These are phyloP conservation scores for Trebouxiophyceae sp. DNA, from an alignment of 163 green algal species.

Conservation along the genomic window DNA sequence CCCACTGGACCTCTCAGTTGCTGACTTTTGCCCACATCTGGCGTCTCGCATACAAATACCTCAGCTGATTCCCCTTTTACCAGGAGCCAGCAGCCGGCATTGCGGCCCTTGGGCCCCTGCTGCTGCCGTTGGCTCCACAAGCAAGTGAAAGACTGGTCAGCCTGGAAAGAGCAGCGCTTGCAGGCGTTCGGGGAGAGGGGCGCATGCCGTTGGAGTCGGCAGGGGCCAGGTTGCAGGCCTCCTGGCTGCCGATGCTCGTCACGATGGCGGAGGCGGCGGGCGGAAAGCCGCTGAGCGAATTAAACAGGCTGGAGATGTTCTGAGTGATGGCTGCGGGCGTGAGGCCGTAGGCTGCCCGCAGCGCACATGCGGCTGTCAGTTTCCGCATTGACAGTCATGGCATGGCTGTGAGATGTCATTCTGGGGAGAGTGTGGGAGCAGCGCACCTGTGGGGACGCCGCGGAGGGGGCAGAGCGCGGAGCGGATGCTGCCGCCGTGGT, in stretches of 20 bases:
- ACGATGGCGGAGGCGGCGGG: not conserved
- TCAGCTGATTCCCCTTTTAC: no score
- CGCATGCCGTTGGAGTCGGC: not conserved
- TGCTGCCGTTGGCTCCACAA: no score
- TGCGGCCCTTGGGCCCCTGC: no score
- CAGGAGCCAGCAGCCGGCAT: no score
- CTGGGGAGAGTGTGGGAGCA: conserved; percentile 8
- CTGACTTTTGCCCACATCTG: no score
- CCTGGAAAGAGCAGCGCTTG: not conserved
- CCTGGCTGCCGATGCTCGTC: not conserved
- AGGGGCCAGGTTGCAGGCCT: not conserved
- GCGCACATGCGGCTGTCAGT: not conserved
- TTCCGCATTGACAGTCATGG: no score
- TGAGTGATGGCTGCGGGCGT: not conserved
- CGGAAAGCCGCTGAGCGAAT: not conserved
- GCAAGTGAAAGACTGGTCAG: no score
- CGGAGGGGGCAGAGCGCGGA: not conserved
- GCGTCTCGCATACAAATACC: no score
- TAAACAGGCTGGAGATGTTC: not conserved
- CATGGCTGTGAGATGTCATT: conserved; percentile 29
- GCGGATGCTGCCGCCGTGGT: conserved; percentile 27
- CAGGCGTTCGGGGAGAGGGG: not conserved
- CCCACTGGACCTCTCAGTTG: no score
- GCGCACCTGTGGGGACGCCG: conserved; percentile 14
- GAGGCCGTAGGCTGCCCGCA: not conserved